phyloP scores from a whole-genome alignment of 768 basidiomycete species.

The Porphyrellus cyaneotinctus region DNA sequence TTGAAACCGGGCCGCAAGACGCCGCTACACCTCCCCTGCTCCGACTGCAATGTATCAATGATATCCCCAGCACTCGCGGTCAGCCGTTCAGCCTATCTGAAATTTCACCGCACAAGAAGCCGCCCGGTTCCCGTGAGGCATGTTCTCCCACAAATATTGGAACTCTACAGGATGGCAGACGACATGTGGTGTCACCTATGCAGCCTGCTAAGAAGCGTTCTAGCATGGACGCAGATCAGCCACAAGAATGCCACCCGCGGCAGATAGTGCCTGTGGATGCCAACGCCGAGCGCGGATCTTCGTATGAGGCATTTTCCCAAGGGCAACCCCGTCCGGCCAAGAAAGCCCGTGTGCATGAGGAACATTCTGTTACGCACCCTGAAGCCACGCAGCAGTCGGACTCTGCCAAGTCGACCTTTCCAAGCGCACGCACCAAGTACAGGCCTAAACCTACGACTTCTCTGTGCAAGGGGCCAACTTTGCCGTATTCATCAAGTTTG shows the following conservation, averaged over 20 bases:
- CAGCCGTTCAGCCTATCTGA: slow-evolving; percentile 45
- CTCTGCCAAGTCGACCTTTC: slow-evolving; percentile 13
- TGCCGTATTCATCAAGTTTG: slow-evolving; percentile 19
- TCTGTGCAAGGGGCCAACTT: slow-evolving; percentile 15
- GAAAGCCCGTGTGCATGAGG: slow-evolving; percentile 8
- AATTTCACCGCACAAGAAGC: slow-evolving; percentile 42
- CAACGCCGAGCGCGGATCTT: slow-evolving; percentile 15
- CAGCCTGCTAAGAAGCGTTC: slow-evolving; percentile 48
- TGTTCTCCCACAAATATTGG: slow-evolving; percentile 8
- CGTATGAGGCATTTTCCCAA: slow-evolving; percentile 13
- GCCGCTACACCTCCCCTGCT: not conserved
- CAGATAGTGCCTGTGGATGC: slow-evolving; percentile 19
- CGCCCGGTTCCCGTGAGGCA: not conserved
- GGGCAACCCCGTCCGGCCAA: not conserved
- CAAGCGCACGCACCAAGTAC: slow-evolving; percentile 30
- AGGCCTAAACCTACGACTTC: slow-evolving; percentile 15
- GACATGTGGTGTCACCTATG: slow-evolving; percentile 36
- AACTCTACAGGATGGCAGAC: slow-evolving; percentile 17
- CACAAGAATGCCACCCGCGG: slow-evolving; percentile 19
- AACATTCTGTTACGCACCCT: not conserved
- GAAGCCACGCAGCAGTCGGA: slow-evolving; percentile 5
- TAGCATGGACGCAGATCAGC: slow-evolving; percentile 26
- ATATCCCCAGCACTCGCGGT: not conserved
- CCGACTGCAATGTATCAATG: not conserved
- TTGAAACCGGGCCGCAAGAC: slow-evolving; percentile 7